phyloP scores from a whole-genome alignment of 2,329 filamentous ascomycete species.

The Xylariales sp. region DNA sequence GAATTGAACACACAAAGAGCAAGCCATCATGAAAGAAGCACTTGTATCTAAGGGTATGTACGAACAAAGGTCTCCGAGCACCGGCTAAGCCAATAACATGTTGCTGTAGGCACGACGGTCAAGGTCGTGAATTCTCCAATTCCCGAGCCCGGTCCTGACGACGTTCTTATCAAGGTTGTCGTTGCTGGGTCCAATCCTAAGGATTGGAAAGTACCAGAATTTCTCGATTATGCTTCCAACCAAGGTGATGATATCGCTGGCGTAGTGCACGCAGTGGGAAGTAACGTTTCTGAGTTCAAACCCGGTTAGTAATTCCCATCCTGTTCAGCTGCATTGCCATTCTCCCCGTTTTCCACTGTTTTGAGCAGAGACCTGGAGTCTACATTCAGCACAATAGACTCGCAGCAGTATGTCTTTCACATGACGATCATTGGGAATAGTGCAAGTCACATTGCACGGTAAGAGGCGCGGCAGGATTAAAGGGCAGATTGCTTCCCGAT shows the following conservation, averaged over 20 bases:
- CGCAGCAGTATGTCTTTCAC: no score
- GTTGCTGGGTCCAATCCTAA: conserved; percentile 43
- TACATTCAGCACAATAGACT: no score
- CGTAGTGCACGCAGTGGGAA: conserved; percentile 49
- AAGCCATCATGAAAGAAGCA: conserved; percentile 25
- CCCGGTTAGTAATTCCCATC: no score
- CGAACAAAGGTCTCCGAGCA: no score
- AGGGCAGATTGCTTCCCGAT: no score
- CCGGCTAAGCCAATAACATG: not conserved
- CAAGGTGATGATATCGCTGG: conserved; percentile 52
- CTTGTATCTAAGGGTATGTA: conserved; percentile 21
- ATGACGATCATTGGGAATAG: no score
- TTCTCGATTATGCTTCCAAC: conserved; percentile 27
- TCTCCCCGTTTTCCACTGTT: no score
- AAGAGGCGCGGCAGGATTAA: no score
- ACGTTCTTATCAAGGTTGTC: conserved; percentile 37
- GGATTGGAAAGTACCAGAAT: conserved; percentile 35
- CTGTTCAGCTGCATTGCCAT: no score
- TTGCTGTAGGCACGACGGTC: conserved; percentile 24
- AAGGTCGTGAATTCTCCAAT: conserved; percentile 34
- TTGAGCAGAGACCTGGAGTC: no score
- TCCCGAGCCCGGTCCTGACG: conserved; percentile 30
- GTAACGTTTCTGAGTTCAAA: conserved; percentile 52
- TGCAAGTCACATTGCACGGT: no score
- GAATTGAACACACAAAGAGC: not conserved